Conservation (phyloP, 176 grass and related monocot genomes). For the Avena sativa region DNA sequence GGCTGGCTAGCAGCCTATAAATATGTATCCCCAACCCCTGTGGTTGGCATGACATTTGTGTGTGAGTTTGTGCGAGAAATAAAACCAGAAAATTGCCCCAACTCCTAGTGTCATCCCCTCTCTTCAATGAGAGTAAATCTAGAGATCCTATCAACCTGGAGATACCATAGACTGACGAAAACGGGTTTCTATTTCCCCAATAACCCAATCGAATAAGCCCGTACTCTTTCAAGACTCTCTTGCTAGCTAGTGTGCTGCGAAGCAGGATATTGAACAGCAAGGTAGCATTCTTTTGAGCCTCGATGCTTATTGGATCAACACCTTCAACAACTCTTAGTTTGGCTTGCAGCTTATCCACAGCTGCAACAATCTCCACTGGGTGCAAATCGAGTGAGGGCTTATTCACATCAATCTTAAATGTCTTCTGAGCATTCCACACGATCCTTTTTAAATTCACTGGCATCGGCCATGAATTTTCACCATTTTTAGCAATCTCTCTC, state of each 20-base stretch:
- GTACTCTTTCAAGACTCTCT: slow-evolving; percentile 87
- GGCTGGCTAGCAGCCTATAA: no score
- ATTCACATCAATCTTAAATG: slow-evolving; percentile 88
- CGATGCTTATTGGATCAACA: slow-evolving; percentile 81
- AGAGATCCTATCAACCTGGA: no score
- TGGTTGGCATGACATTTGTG: no score
- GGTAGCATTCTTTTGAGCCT: slow-evolving; percentile 97
- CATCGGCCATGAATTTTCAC: slow-evolving; percentile 80
- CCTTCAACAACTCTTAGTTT: slow-evolving; percentile 82
- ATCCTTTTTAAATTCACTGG: slow-evolving; percentile 90
- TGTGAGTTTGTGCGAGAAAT: no score
- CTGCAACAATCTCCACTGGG: slow-evolving; percentile 95
- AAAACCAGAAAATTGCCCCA: no score
- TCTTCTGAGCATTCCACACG: slow-evolving; percentile 95
- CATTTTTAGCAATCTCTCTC: slow-evolving; percentile 77
- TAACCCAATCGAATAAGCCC: slow-evolving; percentile 93
- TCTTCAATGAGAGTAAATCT: no score
- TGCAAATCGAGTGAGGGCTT: slow-evolving; percentile 87
- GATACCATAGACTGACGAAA: slow-evolving; percentile 86
- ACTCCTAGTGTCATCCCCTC: no score
- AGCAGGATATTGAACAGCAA: slow-evolving; percentile 91
- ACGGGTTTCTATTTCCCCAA: slow-evolving; percentile 86
- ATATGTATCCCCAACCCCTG: no score
- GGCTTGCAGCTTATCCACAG: slow-evolving; percentile 83
- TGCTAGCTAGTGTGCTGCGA: slow-evolving; percentile 89